Base-by-base conservation (phyloP, 345 rosid genomes). In the Noccaea caerulescens region DNA sequence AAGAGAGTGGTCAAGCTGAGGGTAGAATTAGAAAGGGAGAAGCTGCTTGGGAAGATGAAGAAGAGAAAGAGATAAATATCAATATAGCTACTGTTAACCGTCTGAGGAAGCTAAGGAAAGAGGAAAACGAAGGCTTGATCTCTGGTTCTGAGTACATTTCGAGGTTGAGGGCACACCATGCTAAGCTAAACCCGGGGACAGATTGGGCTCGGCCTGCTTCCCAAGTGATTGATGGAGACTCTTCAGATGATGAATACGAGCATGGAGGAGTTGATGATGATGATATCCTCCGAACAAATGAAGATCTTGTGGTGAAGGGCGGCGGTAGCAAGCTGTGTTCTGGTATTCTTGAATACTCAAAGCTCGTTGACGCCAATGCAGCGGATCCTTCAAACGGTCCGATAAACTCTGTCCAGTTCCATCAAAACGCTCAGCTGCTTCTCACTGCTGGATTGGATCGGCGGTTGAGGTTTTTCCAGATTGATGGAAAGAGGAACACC, bases 21-120 rank as follows among this genome's bases (percentile, higher is more conserved):
- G 75, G 70, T 3, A 27, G 30, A 10, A 4, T 33, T 57, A 63
- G n/a, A n/a, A 69, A 76, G 42, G 84, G 83, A 72, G 81, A 82
- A 73, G 83, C 98, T 53, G 96, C 70, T 1, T 94, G 99, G 98
- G 89, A 84, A 41, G 99, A 94, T 71, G 97, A 94, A 50, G 99
- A 94, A 80, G 98, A 94, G 83, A 86, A 81, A 59, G 66, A 75
- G 52, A 53, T 85, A 4, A 76, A 41, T 13, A 44, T 94, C 34
- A 77, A 91, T 59, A 89, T 91, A 52, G 83, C 88, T 43, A 74
- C 62, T 27, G 88, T 82, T 39, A 94, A 84, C 62, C 85, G 99
- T 65, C 67, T 94, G 77, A 91, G 97, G 79, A 94, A 94, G 81
- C 83, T 94, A 70, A 81, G 96, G 78, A 88, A 89, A 74, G 93